These are phyloP conservation scores for Cladosporium cucumerinum DNA, from an alignment of 2,329 filamentous ascomycete genomes.

Conservation along the genomic window DNA sequence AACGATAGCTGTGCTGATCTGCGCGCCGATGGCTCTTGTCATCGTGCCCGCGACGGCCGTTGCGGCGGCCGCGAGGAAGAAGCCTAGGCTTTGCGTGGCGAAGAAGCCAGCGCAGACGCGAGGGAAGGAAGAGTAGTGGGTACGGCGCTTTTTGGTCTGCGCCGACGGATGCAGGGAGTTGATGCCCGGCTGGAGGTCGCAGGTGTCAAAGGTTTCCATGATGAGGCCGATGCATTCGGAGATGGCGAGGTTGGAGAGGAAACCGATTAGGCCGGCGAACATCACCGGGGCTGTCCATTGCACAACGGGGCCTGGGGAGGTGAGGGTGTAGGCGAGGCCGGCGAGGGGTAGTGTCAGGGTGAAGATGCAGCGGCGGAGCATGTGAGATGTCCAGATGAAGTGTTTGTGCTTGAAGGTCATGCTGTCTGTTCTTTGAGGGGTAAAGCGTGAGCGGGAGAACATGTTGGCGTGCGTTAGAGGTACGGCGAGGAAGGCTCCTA, in stretches of 20 bases:
- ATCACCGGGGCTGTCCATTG: conserved; percentile 53
- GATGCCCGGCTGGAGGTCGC: conserved; percentile 70
- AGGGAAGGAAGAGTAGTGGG: conserved; percentile 74
- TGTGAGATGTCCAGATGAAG: conserved; percentile 68
- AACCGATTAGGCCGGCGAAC: conserved; percentile 65
- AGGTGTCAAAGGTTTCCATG: conserved; percentile 81
- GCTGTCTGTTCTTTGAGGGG: conserved; percentile 59
- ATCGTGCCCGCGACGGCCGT: conserved; percentile 67
- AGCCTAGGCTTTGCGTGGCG: conserved; percentile 65
- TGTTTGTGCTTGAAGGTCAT: conserved; percentile 64
- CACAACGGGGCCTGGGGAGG: conserved; percentile 55
- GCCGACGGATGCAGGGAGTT: conserved; percentile 47
- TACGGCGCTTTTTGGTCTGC: conserved; percentile 48
- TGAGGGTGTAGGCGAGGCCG: conserved; percentile 64
- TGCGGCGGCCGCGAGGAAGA: conserved; percentile 64
- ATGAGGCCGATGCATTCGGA: conserved; percentile 73
- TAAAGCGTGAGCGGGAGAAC: conserved; percentile 63
- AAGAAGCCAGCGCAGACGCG: conserved; percentile 70
- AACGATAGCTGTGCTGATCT: conserved; percentile 64
- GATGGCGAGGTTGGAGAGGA: conserved; percentile 68
- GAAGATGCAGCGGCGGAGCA: conserved; percentile 66
- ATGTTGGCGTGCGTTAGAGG: conserved; percentile 70
- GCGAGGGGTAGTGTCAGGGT: conserved; percentile 64
- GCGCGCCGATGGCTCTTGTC: conserved; percentile 63
- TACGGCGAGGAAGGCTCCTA: conserved; percentile 67